Evolutionary conservation across 2,329 filamentous ascomycete genomes (phyloP), one percentile per base, ranked within the genome.

Genomic region (Xylariaceae sp.): DNA sequence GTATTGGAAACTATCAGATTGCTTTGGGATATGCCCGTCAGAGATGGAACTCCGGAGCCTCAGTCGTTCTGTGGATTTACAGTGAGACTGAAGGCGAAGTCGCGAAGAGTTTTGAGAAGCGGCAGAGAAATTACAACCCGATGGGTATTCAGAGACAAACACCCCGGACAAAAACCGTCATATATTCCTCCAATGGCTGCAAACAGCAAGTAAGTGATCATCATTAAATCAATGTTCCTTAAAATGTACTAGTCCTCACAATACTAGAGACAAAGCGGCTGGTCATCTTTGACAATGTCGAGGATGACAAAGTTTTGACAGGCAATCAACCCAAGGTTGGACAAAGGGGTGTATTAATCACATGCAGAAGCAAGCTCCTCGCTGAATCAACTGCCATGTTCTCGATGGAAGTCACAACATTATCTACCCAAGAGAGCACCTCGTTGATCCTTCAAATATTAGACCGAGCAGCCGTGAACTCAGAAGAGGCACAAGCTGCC

Each of bases 41-140:
- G 8, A 45, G 41, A 45, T 45, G 41, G 41, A 45, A 45, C 26
- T 45, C 41, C 19, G 41, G 41, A 31, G 31, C 41, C 41, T 33
- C 41, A 19, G 41, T 45, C 4, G 28, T 45, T 21, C 24, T 45
- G 26, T 45, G 41, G 41, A 33, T 45, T 2, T 45, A 6, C 11
- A 45, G 41, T 33, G 41, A 31, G 26, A 45, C 41, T 6, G 41
- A 45, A 45, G 26, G n/a, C 41, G 41, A 31, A 14, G 16, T 45
- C 9, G 28, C 41, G 12, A 45, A 45, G 14, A 33, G 41, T 31
- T 45, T 31, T 26, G 41, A 45, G 41, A 45, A 45, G 41, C 41
- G 11, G 26, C 28, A 5, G 26, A 45, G 17, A 45, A 31, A 21
- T 31, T 45, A 11, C 26, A 45, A 11, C 26, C 31, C 16, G 41